A percentile compares a stretch with the other conserved stretches of the same genome.
Evolutionary conservation across 108 stramenopile genomes (phyloP).

Genomic region (Pseudonitzschia delicatissima): DNA sequence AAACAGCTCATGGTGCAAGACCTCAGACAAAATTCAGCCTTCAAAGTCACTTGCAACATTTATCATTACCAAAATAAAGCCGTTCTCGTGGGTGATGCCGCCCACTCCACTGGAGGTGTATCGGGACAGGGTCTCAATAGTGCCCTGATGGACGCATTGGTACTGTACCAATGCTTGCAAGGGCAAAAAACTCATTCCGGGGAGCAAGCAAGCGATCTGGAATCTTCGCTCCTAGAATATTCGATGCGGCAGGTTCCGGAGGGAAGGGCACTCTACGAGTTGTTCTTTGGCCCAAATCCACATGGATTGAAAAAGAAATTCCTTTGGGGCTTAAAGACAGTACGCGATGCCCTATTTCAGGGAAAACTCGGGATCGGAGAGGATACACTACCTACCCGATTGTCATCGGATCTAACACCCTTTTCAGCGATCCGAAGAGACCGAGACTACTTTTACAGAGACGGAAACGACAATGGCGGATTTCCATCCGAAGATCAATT

Average conservation of each 20-base stretch:
- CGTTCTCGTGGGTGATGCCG: slow-evolving; percentile 71
- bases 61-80: slow-evolving; percentile 42
- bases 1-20: slow-evolving; percentile 45
- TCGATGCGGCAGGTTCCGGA: slow-evolving; percentile 67
- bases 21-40: slow-evolving; percentile 32
- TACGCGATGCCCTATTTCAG: slow-evolving; percentile 50
- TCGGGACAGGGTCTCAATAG: slow-evolving; percentile 74
- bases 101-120: slow-evolving; percentile 80
- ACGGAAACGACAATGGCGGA: neutral
- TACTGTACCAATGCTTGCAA: slow-evolving; percentile 47
- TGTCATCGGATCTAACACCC: slow-evolving; percentile 52
- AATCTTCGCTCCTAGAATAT: slow-evolving; percentile 43
- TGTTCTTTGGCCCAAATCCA: slow-evolving; percentile 63
- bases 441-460: slow-evolving; percentile 42
- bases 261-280: slow-evolving; percentile 68
- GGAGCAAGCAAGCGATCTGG: neutral
- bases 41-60: slow-evolving; percentile 63
- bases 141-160: slow-evolving; percentile 60
- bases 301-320: slow-evolving; percentile 24
- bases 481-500: neutral
- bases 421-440: slow-evolving; percentile 58
- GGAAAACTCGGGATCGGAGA: slow-evolving; percentile 69
- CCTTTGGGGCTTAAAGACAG: slow-evolving; percentile 30
- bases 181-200: neutral
- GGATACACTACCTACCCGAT: slow-evolving; percentile 54